Evolutionary conservation across 2,329 filamentous ascomycete genomes (phyloP).

Genomic region (Xylaria sp.): DNA sequence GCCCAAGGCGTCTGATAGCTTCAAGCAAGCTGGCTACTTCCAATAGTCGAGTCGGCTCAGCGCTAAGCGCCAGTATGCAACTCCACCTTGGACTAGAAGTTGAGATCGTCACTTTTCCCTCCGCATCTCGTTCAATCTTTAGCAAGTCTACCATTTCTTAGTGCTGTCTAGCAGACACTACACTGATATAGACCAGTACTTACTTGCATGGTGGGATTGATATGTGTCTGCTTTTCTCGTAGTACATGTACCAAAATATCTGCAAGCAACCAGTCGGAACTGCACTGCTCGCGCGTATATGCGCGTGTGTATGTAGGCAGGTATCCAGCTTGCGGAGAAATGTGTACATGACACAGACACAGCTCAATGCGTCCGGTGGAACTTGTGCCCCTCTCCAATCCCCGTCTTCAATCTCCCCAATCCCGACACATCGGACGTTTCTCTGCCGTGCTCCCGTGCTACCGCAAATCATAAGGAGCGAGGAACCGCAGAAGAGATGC

Average conservation of each 20-base stretch:
- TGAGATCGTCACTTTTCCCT: background rate
- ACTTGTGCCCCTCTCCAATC: conserved; percentile 6
- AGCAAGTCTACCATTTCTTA: too few relatives aligned
- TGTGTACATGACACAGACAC: conserved; percentile 14
- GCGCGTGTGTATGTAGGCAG: too few relatives aligned
- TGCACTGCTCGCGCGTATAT: too few relatives aligned
- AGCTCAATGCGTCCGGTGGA: conserved; percentile 4
- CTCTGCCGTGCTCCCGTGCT: conserved; percentile 14
- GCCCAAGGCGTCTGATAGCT: background rate
- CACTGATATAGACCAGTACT: too few relatives aligned
- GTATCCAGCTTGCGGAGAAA: background rate
- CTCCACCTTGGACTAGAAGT: background rate
- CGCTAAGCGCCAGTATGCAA: background rate
- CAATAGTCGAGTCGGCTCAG: background rate
- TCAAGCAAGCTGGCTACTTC: too few relatives aligned
- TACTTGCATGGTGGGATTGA: background rate
- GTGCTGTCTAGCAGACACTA: too few relatives aligned
- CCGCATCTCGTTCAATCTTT: background rate
- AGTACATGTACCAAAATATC: background rate
- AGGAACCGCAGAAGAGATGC: conserved; percentile 17
- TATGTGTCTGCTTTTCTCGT: background rate
- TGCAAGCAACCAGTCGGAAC: background rate
- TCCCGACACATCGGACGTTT: conserved; percentile 21
- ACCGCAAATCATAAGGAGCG: background rate
- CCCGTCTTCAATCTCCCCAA: background rate